Evolutionary conservation across 2,329 filamentous ascomycete genomes (phyloP), one percentile per base, ranked within the genome.

Genomic region (Mycogone perniciosa): DNA sequence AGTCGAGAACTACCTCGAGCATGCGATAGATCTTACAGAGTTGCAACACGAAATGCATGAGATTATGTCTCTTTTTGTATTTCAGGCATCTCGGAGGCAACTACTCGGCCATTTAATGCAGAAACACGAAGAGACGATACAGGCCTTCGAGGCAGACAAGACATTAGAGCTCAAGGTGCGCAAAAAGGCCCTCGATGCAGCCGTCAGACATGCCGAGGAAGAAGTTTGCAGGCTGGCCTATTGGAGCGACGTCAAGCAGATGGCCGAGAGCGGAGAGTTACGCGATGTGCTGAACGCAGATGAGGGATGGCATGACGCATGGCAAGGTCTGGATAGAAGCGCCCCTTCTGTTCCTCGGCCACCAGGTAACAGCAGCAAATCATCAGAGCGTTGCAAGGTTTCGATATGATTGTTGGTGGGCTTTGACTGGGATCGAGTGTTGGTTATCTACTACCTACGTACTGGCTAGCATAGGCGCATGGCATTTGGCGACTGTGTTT

Each of bases 51-150:
- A 84, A 64, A 92, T 96, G 77, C 85, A 88, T 50, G 82, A 89
- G 41, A 87, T 96, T 58, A 91, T 96, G 89, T 76, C 82, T 0
- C 76, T 87, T 52, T 88, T 97, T 61, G 76, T 99, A 20, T 99
- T 96, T 64, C 92, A 97, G 66, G 84, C 85, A 13, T 96, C 91
- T 2, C 81, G 91, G 27, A 82, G 85, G 54, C 81, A 90, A 51
- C 76, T 97, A 4, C 75, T 96, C 11, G 76, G 81, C 13, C 80
- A 82, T 46, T 72, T 99, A 43, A 83, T 82, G 59, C 71, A 80
- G n/a, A 74, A 80, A 27, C 68, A 74, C 51, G 68, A 72, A 31
- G 73, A 80, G 56, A 72, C 75, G 11, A 53, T 51, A 4, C 48
- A 60, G 29, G 56, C 60, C 27, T 49, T 67, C 44, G 67, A 77